Conservation (phyloP, 805 yeast genomes). For the Pichia paraexigua region DNA sequence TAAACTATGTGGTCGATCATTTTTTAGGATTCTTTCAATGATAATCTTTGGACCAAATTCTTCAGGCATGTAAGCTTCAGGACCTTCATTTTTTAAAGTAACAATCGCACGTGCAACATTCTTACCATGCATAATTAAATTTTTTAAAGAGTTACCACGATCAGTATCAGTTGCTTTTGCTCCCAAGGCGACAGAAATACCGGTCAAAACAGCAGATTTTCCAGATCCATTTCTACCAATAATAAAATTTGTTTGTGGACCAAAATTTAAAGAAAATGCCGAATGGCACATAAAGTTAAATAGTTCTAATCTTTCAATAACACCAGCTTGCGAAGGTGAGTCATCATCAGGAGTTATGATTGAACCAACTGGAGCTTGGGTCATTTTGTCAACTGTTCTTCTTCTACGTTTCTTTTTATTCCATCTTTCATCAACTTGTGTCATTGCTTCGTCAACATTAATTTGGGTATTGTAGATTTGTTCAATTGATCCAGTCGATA, state of each 20-base stretch:
- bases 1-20: constrained; percentile 47
- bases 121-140: constrained; percentile 70
- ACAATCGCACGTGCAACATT: constrained; percentile 60
- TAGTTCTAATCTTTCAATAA: constrained; percentile 53
- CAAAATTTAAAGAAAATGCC: constrained; percentile 64
- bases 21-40: constrained; percentile 57
- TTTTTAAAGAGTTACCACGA: constrained; percentile 66
- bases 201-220: constrained; percentile 81
- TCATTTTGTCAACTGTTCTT: constrained; percentile 15
- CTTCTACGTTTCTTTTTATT: constrained; percentile 6
- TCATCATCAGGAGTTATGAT: constrained; percentile 14
- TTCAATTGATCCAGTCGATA: background rate
- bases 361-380: constrained; percentile 14
- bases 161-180: constrained; percentile 83
- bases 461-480: constrained; percentile 10
- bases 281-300: constrained; percentile 88
- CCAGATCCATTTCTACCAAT: constrained; percentile 92
- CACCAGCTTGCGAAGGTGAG: constrained; percentile 49
- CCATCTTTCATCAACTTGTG: constrained; percentile 22
- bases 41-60: constrained; percentile 61
- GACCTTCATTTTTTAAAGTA: constrained; percentile 54
- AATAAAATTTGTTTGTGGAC: constrained; percentile 77
- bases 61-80: constrained; percentile 56
- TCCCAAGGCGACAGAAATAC: constrained; percentile 80
- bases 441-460: constrained; percentile 22